Evolutionary conservation across 257 asterid genomes (phyloP).

Genomic region (Solanum corneliomulleri): DNA sequence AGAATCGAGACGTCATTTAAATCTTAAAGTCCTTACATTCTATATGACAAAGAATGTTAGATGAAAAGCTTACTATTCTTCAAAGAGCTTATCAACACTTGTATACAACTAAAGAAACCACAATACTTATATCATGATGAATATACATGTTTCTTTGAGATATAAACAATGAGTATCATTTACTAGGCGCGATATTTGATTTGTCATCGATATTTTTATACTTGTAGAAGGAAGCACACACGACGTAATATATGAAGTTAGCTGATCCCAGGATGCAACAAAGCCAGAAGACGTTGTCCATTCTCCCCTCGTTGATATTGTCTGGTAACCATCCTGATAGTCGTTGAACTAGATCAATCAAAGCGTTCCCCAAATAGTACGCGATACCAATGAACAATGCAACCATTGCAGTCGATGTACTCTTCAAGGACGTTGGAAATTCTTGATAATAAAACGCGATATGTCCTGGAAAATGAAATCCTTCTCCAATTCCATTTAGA

Average conservation of each 20-base stretch:
- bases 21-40: neutral
- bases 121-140: neutral
- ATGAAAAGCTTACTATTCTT: neutral
- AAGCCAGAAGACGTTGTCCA: constrained; percentile 62
- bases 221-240: constrained; percentile 23
- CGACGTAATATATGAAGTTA: constrained; percentile 37
- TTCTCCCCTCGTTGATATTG: constrained; percentile 48
- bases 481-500: constrained; percentile 31
- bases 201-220: constrained; percentile 3
- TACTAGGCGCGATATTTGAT: neutral
- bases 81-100: neutral
- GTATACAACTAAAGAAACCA: neutral
- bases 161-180: neutral
- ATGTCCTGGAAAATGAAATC: constrained; percentile 24
- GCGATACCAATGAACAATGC: constrained; percentile 18
- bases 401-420: constrained; percentile 17
- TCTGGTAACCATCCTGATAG: constrained; percentile 56
- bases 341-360: constrained; percentile 20
- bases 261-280: constrained; percentile 33
- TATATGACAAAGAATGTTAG: accelerated
- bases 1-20: too few relatives aligned
- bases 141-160: neutral
- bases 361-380: constrained; percentile 11
- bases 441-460: constrained; percentile 19
- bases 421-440: constrained; percentile 22